phyloP scores from a whole-genome alignment of 768 basidiomycete genomes.

The Gymnopilus dilepis region DNA sequence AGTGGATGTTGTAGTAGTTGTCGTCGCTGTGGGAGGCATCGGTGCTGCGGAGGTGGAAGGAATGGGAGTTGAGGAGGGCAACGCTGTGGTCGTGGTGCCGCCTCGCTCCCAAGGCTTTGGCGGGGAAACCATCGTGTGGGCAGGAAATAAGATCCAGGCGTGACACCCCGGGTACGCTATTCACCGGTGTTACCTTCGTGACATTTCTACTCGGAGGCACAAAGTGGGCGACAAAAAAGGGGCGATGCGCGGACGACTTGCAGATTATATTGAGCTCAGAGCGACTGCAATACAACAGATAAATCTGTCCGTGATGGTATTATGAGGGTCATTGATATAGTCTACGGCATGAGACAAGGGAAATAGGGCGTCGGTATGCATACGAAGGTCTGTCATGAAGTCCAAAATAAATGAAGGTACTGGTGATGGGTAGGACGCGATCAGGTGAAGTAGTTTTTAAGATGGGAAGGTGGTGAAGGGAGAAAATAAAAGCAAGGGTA shows the following conservation, averaged over 20 bases:
- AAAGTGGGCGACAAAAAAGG: no score
- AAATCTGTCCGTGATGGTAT: background rate
- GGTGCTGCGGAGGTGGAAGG: slow-evolving; percentile 29
- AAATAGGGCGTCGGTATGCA: background rate
- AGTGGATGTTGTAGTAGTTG: slow-evolving; percentile 21
- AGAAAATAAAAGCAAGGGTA: slow-evolving; percentile 3
- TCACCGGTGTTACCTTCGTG: slow-evolving; percentile 14
- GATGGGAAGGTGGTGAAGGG: no score
- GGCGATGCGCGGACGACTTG: no score
- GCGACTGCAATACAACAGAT: background rate
- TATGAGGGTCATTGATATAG: slow-evolving; percentile 3
- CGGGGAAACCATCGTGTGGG: slow-evolving; percentile 69
- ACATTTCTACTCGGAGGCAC: background rate
- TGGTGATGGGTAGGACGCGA: background rate
- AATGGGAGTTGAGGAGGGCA: slow-evolving; percentile 33
- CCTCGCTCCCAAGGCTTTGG: slow-evolving; percentile 90
- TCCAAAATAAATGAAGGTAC: slow-evolving; percentile 12
- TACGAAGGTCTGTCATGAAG: slow-evolving; percentile 7
- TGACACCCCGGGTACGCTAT: slow-evolving; percentile 7
- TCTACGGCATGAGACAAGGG: slow-evolving; percentile 2
- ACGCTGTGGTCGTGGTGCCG: slow-evolving; percentile 41
- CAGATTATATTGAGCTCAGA: no score
- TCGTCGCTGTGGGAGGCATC: slow-evolving; percentile 31
- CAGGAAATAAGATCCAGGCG: background rate
- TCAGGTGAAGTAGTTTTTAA: background rate